Evolutionary conservation across 2,329 filamentous ascomycete genomes (phyloP).

Genomic region (Colletotrichum cuscutae): DNA sequence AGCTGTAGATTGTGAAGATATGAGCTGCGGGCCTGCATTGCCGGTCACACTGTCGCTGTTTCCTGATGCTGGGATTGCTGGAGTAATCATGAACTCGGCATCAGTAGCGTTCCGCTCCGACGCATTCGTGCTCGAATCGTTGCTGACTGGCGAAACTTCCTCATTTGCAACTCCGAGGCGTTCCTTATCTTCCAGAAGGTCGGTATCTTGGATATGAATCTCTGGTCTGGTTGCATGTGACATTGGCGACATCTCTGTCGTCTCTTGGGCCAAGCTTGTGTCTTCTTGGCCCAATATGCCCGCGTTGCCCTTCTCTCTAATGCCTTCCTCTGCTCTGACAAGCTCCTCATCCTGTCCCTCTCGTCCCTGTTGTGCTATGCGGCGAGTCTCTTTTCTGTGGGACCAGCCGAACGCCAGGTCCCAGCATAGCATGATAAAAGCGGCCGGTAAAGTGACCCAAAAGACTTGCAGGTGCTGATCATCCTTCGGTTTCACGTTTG

Average conservation of each 20-base stretch:
- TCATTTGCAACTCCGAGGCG: neutral
- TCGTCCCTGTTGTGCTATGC: conserved; percentile 65
- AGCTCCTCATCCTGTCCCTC: conserved; percentile 41
- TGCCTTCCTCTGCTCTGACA: neutral
- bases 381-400: conserved; percentile 69
- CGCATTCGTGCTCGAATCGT: neutral
- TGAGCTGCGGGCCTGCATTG: conserved; percentile 4
- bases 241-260: neutral
- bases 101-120: neutral
- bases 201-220: conserved; percentile 12
- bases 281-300: neutral
- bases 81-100: conserved; percentile 7
- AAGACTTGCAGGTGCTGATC: conserved; percentile 63
- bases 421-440: conserved; percentile 75
- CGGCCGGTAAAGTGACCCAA: conserved; percentile 76
- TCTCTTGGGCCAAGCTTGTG: neutral
- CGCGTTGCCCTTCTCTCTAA: neutral
- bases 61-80: neutral
- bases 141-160: neutral
- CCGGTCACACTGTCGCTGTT: neutral
- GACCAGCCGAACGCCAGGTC: conserved; percentile 73
- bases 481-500: conserved; percentile 58
- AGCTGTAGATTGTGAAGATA: conserved; percentile 6
- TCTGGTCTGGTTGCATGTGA: neutral
- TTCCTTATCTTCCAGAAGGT: neutral